phyloP scores from a whole-genome alignment of 352 stramenopile species.

The Phytophthora citricola region DNA sequence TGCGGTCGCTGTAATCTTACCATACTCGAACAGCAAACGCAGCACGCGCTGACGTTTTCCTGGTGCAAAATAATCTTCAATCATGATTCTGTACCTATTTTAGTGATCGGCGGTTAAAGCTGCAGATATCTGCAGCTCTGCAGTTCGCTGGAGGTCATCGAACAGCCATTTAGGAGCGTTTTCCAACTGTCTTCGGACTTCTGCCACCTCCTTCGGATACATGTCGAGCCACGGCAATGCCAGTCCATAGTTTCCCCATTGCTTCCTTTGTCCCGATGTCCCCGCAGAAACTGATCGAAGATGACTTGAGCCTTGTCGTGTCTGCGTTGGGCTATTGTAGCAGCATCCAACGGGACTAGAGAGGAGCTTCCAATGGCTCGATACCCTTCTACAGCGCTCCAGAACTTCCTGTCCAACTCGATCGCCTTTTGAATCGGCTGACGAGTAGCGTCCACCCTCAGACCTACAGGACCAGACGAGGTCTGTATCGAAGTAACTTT shows the following conservation, averaged over 20 bases:
- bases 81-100: too few relatives aligned
- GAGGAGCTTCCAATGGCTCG: slow-evolving; percentile 46
- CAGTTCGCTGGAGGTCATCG: slow-evolving; percentile 57
- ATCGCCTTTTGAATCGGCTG: slow-evolving; percentile 28
- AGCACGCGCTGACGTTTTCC: too few relatives aligned
- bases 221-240: slow-evolving; percentile 56
- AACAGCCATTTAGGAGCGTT: slow-evolving; percentile 50
- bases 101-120: slow-evolving; percentile 11
- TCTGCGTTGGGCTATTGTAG: slow-evolving; percentile 40
- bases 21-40: too few relatives aligned
- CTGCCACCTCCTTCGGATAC: slow-evolving; percentile 52
- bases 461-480: neutral
- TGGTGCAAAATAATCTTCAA: too few relatives aligned
- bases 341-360: slow-evolving; percentile 47
- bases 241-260: slow-evolving; percentile 7
- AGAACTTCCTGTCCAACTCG: slow-evolving; percentile 58
- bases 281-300: slow-evolving; percentile 54
- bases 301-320: slow-evolving; percentile 53
- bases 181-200: slow-evolving; percentile 38
- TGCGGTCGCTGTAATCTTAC: too few relatives aligned
- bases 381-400: slow-evolving; percentile 71
- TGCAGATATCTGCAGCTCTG: slow-evolving; percentile 59
- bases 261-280: neutral
- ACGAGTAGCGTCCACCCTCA: slow-evolving; percentile 19
- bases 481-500: neutral